These are phyloP conservation scores for Prunus fruticosa DNA, from an alignment of 306 rosid species.

Conservation along the genomic window DNA sequence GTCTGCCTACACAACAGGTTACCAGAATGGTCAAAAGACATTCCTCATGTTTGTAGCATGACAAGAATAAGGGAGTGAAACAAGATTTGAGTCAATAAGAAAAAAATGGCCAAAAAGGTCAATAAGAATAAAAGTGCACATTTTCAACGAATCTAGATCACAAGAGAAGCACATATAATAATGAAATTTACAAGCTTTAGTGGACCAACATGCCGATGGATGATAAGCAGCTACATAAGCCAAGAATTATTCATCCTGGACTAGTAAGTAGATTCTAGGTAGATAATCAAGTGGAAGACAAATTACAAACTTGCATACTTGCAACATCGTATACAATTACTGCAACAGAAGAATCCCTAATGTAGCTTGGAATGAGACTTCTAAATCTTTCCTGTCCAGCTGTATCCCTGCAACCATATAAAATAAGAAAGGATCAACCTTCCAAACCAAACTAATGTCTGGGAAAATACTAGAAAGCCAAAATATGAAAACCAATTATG, in stretches of 20 bases:
- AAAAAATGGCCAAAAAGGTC: too few species aligned
- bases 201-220: background rate
- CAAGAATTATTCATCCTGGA: background rate
- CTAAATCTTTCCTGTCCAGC: slow-evolving; percentile 66
- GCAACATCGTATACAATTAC: slow-evolving; percentile 57
- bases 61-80: background rate
- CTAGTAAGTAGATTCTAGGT: background rate
- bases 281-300: background rate
- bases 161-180: background rate
- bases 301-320: slow-evolving; percentile 7
- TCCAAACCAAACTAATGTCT: background rate
- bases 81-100: background rate
- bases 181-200: background rate
- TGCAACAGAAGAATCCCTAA: slow-evolving; percentile 59
- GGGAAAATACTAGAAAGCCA: background rate
- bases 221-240: background rate
- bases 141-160: background rate
- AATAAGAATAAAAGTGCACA: background rate
- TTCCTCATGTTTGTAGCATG: background rate
- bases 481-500: background rate
- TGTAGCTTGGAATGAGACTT: slow-evolving; percentile 62
- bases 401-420: slow-evolving; percentile 44
- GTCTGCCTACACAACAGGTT: slow-evolving; percentile 46
- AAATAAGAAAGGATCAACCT: background rate
- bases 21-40: slow-evolving; percentile 6